phyloP scores from a whole-genome alignment of 352 stramenopile species.

The Thraustotheca clavata region DNA sequence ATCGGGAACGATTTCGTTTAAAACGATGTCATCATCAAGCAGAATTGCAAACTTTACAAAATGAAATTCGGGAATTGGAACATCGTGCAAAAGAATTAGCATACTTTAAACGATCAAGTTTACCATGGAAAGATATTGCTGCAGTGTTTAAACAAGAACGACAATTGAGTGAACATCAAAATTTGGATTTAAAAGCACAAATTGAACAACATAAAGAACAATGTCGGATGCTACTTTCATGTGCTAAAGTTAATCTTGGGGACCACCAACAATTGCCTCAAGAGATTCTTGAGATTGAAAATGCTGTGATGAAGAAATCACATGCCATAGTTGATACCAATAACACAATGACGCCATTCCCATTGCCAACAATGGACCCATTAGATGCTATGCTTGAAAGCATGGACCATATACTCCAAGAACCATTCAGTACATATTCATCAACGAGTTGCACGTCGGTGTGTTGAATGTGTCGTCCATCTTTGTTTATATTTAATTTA shows the following conservation, averaged over 20 bases:
- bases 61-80: not conserved
- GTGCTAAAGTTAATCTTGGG: not conserved
- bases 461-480: not conserved
- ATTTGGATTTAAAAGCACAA: not conserved
- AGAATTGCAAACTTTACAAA: not conserved
- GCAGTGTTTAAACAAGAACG: slow-evolving; percentile 1
- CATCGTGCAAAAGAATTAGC: not conserved
- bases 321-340: not conserved
- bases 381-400: not conserved
- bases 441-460: not conserved
- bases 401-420: not conserved
- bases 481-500: not conserved
- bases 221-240: not conserved
- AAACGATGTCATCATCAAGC: slow-evolving; percentile 1
- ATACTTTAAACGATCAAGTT: slow-evolving; percentile 2
- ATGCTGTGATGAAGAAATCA: no score
- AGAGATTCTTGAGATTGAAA: not conserved
- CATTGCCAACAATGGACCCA: not conserved
- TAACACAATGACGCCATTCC: not conserved
- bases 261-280: not conserved
- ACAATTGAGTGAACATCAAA: not conserved
- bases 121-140: slow-evolving; percentile 9
- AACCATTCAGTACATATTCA: not conserved
- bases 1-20: slow-evolving; percentile 11
- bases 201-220: not conserved